A percentile compares a stretch with the other conserved stretches of the same genome.
phyloP scores from a whole-genome alignment of 2,329 filamentous ascomycete genomes.

The Allantophomopsis cytisporea region DNA sequence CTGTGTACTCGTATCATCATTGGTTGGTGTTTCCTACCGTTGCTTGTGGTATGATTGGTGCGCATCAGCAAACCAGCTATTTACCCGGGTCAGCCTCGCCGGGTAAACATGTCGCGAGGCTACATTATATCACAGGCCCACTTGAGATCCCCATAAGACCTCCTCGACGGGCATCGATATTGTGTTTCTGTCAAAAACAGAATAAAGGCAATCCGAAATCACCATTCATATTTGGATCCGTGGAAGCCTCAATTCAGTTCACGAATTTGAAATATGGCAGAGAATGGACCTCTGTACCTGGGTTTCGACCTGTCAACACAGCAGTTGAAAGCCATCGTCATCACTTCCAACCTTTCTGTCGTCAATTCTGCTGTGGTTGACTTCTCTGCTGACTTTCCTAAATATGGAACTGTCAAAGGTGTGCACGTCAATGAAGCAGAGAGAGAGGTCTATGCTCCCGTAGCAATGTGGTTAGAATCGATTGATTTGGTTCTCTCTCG shows the following conservation, averaged over 20 bases:
- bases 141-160: too few relatives aligned
- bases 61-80: too few relatives aligned
- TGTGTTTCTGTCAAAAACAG: too few relatives aligned
- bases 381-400: slow-evolving; percentile 73
- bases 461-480: slow-evolving; percentile 89
- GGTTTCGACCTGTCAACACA: slow-evolving; percentile 96
- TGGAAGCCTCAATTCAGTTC: not conserved
- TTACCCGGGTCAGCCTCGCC: too few relatives aligned
- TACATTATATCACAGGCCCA: too few relatives aligned
- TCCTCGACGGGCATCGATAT: too few relatives aligned
- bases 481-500: slow-evolving; percentile 72
- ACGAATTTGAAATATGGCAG: slow-evolving; percentile 18
- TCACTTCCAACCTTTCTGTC: slow-evolving; percentile 70
- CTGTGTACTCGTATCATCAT: too few relatives aligned
- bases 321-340: slow-evolving; percentile 84
- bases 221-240: too few relatives aligned
- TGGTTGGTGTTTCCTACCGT: too few relatives aligned
- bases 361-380: slow-evolving; percentile 82
- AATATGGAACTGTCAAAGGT: slow-evolving; percentile 77
- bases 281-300: slow-evolving; percentile 56
- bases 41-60: too few relatives aligned
- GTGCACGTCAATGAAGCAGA: slow-evolving; percentile 71
- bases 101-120: too few relatives aligned
- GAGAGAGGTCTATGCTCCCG: slow-evolving; percentile 83
- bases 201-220: too few relatives aligned